Conservation (phyloP, 192 early-diverging fungal genomes). For the Backusella liffmaniae region DNA sequence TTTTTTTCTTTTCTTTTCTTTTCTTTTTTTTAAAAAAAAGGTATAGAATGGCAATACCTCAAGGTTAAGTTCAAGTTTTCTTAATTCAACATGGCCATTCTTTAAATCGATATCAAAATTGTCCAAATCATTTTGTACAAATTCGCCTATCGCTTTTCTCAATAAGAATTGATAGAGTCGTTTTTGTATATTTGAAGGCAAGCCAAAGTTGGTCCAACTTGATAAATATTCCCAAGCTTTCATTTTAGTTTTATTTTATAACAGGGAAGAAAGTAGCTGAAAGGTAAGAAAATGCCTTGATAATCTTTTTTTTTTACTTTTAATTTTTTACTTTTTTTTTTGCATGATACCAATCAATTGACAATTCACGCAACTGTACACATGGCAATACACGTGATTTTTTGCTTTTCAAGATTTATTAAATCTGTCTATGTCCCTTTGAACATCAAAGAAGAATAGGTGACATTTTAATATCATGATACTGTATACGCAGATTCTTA, state of each 20-base stretch:
- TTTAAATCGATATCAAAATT: constrained; percentile 85
- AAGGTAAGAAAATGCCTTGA: background rate
- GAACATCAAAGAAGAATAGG: too few relatives aligned
- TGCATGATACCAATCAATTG: background rate
- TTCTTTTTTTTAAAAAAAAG: background rate
- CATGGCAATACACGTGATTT: background rate
- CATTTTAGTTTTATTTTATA: constrained; percentile 1
- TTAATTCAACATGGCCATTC: constrained; percentile 71
- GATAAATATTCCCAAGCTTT: constrained; percentile 27
- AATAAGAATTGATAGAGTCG: constrained; percentile 80
- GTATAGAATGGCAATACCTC: constrained; percentile 48
- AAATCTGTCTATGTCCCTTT: too few relatives aligned
- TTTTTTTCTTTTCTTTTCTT: background rate
- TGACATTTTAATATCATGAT: too few relatives aligned
- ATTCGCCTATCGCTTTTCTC: constrained; percentile 79
- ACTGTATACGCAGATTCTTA: too few relatives aligned
- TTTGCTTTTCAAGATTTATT: background rate
- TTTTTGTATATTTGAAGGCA: constrained; percentile 78
- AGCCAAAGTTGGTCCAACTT: constrained; percentile 34
- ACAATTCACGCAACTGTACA: background rate
- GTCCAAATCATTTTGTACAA: constrained; percentile 73
- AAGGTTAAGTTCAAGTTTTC: constrained; percentile 76
- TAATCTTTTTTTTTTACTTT: background rate
- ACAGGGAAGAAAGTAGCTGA: background rate
- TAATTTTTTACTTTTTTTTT: background rate